These are phyloP conservation scores for Scheffersomyces lignicola DNA, from an alignment of 1,139 yeast genomes.

Conservation along the genomic window DNA sequence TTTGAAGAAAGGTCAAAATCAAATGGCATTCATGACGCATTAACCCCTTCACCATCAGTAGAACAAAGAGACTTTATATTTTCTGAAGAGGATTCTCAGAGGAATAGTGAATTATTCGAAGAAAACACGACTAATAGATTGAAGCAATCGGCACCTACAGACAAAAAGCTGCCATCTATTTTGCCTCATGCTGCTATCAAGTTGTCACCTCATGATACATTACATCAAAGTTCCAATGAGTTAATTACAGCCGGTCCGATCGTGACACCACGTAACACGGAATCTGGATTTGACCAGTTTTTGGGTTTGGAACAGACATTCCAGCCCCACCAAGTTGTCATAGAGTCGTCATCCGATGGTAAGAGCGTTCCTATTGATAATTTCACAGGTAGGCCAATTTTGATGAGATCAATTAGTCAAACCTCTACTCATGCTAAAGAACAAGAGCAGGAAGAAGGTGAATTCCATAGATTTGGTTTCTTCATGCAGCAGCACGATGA, in stretches of 20 bases:
- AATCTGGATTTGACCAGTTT: conserved; percentile 17
- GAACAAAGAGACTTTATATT: neutral
- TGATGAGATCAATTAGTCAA: conserved; percentile 62
- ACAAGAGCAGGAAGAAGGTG: conserved; percentile 91
- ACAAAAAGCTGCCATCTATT: neutral
- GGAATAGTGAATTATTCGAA: too few relatives aligned
- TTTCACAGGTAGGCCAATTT: conserved; percentile 69
- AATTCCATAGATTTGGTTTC: conserved; percentile 79
- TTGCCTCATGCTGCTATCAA: conserved; percentile 17
- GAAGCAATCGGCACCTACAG: neutral
- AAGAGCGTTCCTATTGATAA: conserved; percentile 59
- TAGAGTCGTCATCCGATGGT: conserved; percentile 57
- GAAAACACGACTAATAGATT: neutral
- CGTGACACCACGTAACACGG: conserved; percentile 42
- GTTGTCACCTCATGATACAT: conserved; percentile 8
- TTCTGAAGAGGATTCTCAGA: too few relatives aligned
- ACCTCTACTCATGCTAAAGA: conserved; percentile 68
- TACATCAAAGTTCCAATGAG: conserved; percentile 53
- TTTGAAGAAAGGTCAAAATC: conserved; percentile 31
- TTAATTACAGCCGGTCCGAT: conserved; percentile 56
- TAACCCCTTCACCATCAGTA: conserved; percentile 11
- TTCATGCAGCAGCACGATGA: conserved; percentile 60
- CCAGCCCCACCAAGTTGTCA: conserved; percentile 70
- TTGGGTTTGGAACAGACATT: conserved; percentile 26
- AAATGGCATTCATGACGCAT: conserved; percentile 8